Evolutionary conservation across 805 yeast genomes (phyloP).

Genomic region (Candida xyloterini): DNA sequence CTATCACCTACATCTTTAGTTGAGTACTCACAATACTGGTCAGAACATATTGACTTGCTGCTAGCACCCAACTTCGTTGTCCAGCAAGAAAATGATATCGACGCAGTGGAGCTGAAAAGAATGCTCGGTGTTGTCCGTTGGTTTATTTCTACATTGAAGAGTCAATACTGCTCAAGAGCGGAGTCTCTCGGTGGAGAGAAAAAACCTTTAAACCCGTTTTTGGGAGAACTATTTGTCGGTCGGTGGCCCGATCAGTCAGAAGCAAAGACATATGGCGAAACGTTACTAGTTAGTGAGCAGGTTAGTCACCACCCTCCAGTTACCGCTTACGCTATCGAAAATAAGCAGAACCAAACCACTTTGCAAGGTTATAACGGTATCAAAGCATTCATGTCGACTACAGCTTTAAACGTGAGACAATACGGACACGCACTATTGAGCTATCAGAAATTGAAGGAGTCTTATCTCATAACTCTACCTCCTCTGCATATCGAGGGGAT

Average conservation of each 20-base stretch:
- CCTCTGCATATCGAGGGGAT: constrained; percentile 94
- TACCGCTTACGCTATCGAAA: constrained; percentile 84
- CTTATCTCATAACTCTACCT: constrained; percentile 82
- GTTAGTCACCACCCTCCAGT: constrained; percentile 98
- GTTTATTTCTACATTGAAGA: constrained; percentile 87
- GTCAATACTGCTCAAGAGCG: constrained; percentile 90
- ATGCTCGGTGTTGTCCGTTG: constrained; percentile 81
- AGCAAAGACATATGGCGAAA: constrained; percentile 63
- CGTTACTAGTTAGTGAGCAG: constrained; percentile 80
- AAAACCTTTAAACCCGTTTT: constrained; percentile 93
- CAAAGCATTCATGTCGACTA: constrained; percentile 75
- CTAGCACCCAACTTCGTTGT: constrained; percentile 61
- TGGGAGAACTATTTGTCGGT: constrained; percentile 93
- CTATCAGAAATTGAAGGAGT: constrained; percentile 59
- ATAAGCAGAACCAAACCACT: constrained; percentile 63
- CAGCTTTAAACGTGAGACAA: constrained; percentile 82
- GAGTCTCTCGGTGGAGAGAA: constrained; percentile 94
- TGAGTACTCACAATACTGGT: constrained; percentile 96
- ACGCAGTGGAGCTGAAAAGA: constrained; percentile 56
- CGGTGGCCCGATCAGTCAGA: constrained; percentile 64
- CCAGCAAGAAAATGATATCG: constrained; percentile 39
- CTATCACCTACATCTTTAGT: constrained; percentile 83
- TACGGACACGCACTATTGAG: constrained; percentile 83
- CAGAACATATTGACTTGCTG: constrained; percentile 83
- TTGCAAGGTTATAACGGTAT: constrained; percentile 90